Evolutionary conservation across 2,329 filamentous ascomycete species (phyloP), one percentile per base, ranked within the genome.

Genomic region (Volutella citrinella): DNA sequence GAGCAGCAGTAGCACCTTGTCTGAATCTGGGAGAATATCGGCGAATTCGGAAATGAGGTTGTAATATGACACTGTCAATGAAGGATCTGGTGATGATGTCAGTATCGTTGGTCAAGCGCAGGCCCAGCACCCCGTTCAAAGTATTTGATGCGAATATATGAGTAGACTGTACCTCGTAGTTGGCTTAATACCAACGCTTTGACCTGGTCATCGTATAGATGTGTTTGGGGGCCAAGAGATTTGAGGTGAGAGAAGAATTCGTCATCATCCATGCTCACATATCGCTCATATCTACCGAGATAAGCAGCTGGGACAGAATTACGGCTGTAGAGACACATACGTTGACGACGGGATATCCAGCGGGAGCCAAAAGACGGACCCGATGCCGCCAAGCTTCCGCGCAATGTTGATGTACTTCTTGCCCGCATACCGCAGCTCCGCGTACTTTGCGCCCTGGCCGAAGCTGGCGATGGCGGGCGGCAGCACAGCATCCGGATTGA

Each of bases 331-430:
- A 11, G 5, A 14, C 4, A 38, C 57, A 49, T n/a, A 61, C 57
- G 58, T 61, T 2, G 58, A 61, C 10, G 52, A 44, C 1, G 58
- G 58, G 1, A 61, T 46, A 7, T 54, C 51, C 7, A 53, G n/a
- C 0, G 58, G 58, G 10, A 61, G 49, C 58, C 58, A 61, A 10
- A 60, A 39, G 4, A 61, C 38, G 0, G 55, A 48, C 0, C 58
- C 57, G 4, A 60, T 40, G 2, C 49, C 48, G 2, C 54, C 55
- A 4, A 61, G 41, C 19, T 48, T 43, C 3, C 58, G 41, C 0
- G 53, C 54, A 14, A 61, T 55, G 32, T 60, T 60, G 38, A 60
- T 53, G 7, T 61, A 61, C 32, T 61, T 61, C 19, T 49, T 57
- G 0, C 58, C 58, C 0, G 56, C 52, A 35, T 60, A 57, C 4